These are phyloP conservation scores for Cicer bijugum DNA, from an alignment of 306 rosid species.

Conservation along the genomic window DNA sequence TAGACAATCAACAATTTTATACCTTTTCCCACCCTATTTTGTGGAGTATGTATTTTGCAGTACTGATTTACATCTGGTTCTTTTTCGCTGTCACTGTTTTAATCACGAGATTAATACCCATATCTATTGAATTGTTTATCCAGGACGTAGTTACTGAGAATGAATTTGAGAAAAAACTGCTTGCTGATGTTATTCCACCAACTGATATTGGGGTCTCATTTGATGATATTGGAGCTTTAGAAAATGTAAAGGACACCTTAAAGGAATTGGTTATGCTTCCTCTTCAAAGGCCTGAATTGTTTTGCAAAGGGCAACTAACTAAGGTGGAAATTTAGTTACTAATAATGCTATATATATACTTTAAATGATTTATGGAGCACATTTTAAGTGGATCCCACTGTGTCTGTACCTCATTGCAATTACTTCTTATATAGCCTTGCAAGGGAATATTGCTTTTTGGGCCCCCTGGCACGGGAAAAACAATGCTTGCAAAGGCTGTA, in stretches of 20 bases:
- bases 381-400: constrained; percentile 31
- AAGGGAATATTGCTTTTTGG: constrained; percentile 98
- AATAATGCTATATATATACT: not conserved
- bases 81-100: not conserved
- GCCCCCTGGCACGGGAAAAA: constrained; percentile 96
- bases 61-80: constrained; percentile 28
- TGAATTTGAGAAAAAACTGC: constrained; percentile 95
- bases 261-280: constrained; percentile 99
- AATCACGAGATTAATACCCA: constrained; percentile 9
- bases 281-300: constrained; percentile 93
- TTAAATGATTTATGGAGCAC: constrained; percentile 14
- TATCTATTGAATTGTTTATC: constrained; percentile 35
- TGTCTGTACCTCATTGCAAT: constrained; percentile 30
- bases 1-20: not conserved
- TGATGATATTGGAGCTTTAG: constrained; percentile 96
- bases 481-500: constrained; percentile 99
- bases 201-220: constrained; percentile 91
- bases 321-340: constrained; percentile 60
- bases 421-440: constrained; percentile 74
- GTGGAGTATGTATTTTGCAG: not conserved
- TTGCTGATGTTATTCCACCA: constrained; percentile 96
- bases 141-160: constrained; percentile 97
- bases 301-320: constrained; percentile 91
- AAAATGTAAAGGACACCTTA: constrained; percentile 94
- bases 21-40: constrained; percentile 18